Evolutionary conservation across 1,139 yeast species (phyloP), one percentile per base, ranked within the genome.

Genomic region (Geotrichum carabidarum): DNA sequence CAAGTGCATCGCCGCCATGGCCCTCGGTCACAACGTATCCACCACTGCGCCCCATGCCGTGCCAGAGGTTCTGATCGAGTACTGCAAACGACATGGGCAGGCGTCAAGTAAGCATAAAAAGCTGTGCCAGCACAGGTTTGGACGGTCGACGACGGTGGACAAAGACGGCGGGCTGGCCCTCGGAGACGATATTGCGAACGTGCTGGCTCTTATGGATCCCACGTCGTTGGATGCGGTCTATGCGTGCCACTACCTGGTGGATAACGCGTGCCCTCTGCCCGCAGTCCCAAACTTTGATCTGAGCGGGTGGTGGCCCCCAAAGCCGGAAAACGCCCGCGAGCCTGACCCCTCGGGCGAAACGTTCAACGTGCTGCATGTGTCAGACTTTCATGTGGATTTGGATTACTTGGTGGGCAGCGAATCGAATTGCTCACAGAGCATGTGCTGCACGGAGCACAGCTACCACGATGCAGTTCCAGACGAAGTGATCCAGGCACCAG

Each of bases 311-410:
- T 77, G 80, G 78, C 73, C 75, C 8, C 64, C 60, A 35, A 74
- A 70, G 60, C 68, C 66, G 8, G 66, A 67, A 50, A 71, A 75
- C 58, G 65, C 66, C n/a, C 63, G 69, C 8, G 71, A 74, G 5
- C 72, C 74, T 7, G 62, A 62, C 17, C 68, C 75, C n/a, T 54
- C 61, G 27, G 69, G 71, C 18, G 72, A 73, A 51, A 73, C 76
- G 8, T 80, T 82, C 69, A 80, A 81, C 58, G 86, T 82, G 15
- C 71, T 82, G 56, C 87, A 82, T 63, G 63, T 82, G 38, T 76
- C 81, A 37, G 87, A 82, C 64, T 78, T 81, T 71, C 87, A 82
- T 65, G 68, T 80, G 49, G 80, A 81, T 65, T 67, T 77, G 56
- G 76, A 80, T 55, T 82, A 80, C 67, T 65, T 72, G 18, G 71